A percentile compares a stretch with the other conserved stretches of the same genome.
Conservation (phyloP, 2,329 filamentous ascomycete genomes). For the Dactylonectria macrodidyma region DNA sequence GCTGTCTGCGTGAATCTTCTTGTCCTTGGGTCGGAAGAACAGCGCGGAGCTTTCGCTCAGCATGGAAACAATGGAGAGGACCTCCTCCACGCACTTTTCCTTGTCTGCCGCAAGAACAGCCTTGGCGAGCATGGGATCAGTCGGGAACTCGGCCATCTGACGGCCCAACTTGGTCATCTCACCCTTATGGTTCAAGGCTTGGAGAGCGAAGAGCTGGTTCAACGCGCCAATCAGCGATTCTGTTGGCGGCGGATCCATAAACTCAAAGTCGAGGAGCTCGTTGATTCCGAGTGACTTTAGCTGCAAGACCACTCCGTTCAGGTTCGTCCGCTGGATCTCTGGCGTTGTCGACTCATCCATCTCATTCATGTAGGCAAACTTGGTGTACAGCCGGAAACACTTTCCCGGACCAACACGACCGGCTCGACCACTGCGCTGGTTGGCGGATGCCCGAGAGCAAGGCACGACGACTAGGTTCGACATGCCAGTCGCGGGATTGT, state of each 20-base stretch:
- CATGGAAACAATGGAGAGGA: conserved; percentile 95
- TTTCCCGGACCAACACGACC: conserved; percentile 94
- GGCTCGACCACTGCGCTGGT: conserved; percentile 92
- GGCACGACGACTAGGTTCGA: conserved; percentile 92
- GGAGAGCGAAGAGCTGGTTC: conserved; percentile 92
- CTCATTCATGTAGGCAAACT: conserved; percentile 94
- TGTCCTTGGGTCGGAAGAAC: conserved; percentile 96
- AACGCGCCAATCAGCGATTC: conserved; percentile 91
- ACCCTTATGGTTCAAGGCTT: conserved; percentile 89
- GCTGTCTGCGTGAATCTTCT: conserved; percentile 95
- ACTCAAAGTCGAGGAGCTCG: conserved; percentile 93
- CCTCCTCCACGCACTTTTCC: conserved; percentile 93
- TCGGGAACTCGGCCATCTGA: conserved; percentile 96
- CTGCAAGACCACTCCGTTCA: conserved; percentile 86
- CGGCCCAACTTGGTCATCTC: conserved; percentile 92
- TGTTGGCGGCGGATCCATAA: conserved; percentile 92
- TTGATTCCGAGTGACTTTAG: conserved; percentile 94
- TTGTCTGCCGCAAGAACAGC: conserved; percentile 90
- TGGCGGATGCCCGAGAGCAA: conserved; percentile 91
- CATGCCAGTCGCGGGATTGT: conserved; percentile 93
- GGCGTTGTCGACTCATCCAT: conserved; percentile 93
- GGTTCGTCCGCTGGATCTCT: conserved; percentile 92
- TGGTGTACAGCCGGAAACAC: conserved; percentile 94
- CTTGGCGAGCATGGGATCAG: conserved; percentile 92
- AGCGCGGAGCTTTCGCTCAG: conserved; percentile 88